These are phyloP conservation scores for Podospora comata DNA, from an alignment of 495 filamentous ascomycete species.

Conservation along the genomic window DNA sequence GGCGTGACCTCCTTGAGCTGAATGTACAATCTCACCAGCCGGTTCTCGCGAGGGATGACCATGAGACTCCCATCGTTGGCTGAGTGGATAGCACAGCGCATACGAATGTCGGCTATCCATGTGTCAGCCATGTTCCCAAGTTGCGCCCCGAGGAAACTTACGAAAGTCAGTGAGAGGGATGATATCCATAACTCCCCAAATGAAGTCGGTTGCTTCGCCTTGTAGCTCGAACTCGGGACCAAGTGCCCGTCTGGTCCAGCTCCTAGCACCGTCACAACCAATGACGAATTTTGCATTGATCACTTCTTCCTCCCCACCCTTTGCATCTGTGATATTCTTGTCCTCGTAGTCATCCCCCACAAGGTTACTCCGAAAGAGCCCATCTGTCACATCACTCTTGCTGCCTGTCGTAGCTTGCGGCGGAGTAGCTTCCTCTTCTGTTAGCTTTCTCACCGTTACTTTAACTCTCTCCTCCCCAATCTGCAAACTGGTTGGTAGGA, in stretches of 20 bases:
- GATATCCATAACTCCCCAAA: slow-evolving; percentile 66
- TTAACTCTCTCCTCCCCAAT: slow-evolving; percentile 53
- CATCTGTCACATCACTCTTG: slow-evolving; percentile 36
- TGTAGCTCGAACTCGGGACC: slow-evolving; percentile 44
- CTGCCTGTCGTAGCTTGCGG: slow-evolving; percentile 36
- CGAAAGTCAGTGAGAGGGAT: slow-evolving; percentile 66
- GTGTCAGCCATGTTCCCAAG: neutral
- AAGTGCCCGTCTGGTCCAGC: slow-evolving; percentile 56
- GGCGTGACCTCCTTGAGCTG: slow-evolving; percentile 56
- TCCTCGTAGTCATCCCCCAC: slow-evolving; percentile 55
- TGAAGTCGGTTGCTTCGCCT: slow-evolving; percentile 63
- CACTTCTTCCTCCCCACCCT: slow-evolving; percentile 34
- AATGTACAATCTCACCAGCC: slow-evolving; percentile 64
- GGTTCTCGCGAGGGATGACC: slow-evolving; percentile 67
- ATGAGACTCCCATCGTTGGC: slow-evolving; percentile 63
- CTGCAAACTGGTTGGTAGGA: slow-evolving; percentile 47
- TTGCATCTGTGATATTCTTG: slow-evolving; percentile 35
- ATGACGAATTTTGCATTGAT: slow-evolving; percentile 65
- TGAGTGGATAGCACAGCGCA: slow-evolving; percentile 66
- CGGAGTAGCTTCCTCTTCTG: slow-evolving; percentile 45
- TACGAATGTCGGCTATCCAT: slow-evolving; percentile 57
- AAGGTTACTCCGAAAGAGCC: slow-evolving; percentile 50
- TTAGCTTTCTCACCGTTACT: slow-evolving; percentile 45
- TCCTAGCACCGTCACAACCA: slow-evolving; percentile 66
- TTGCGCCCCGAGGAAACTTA: neutral